phyloP scores from a whole-genome alignment of 2,329 filamentous ascomycete genomes.

The Xylariaceae sp. region DNA sequence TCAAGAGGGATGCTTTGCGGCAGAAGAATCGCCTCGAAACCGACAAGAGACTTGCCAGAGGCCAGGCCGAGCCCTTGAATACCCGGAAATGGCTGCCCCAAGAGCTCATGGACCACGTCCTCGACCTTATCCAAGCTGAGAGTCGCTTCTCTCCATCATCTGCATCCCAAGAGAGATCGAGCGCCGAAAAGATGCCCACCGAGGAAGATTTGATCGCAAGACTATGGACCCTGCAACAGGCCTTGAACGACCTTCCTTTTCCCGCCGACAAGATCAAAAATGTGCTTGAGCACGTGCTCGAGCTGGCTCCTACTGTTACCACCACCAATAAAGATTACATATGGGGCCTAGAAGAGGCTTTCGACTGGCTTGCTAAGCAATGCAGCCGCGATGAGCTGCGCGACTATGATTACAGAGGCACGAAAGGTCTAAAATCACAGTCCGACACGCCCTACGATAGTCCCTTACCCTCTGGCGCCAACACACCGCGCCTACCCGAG shows the following conservation, averaged over 20 bases:
- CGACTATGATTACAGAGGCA: slow-evolving; percentile 57
- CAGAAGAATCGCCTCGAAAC: slow-evolving; percentile 77
- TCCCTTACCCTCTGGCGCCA: slow-evolving; percentile 46
- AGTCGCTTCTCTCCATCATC: slow-evolving; percentile 53
- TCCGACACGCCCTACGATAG: slow-evolving; percentile 49
- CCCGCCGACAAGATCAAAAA: slow-evolving; percentile 58
- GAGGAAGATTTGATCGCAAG: slow-evolving; percentile 78
- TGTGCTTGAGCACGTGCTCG: slow-evolving; percentile 62
- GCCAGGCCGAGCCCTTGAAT: slow-evolving; percentile 70
- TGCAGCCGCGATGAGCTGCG: slow-evolving; percentile 66
- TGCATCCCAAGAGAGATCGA: slow-evolving; percentile 41
- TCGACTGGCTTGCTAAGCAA: slow-evolving; percentile 87
- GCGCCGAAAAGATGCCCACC: slow-evolving; percentile 50
- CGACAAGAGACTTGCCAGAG: slow-evolving; percentile 75
- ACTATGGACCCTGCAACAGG: slow-evolving; percentile 80
- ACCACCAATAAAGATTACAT: slow-evolving; percentile 59
- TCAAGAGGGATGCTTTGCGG: slow-evolving; percentile 72
- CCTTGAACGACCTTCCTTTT: slow-evolving; percentile 67
- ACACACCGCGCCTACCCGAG: slow-evolving; percentile 43
- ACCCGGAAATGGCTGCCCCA: slow-evolving; percentile 74
- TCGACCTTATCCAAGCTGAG: slow-evolving; percentile 68
- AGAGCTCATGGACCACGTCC: slow-evolving; percentile 72
- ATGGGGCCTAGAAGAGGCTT: slow-evolving; percentile 81
- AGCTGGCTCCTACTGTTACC: slow-evolving; percentile 61
- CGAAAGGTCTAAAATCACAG: slow-evolving; percentile 34